Base-by-base conservation (phyloP, 139 green algal species). In the Astrephomene gubernaculifera region DNA sequence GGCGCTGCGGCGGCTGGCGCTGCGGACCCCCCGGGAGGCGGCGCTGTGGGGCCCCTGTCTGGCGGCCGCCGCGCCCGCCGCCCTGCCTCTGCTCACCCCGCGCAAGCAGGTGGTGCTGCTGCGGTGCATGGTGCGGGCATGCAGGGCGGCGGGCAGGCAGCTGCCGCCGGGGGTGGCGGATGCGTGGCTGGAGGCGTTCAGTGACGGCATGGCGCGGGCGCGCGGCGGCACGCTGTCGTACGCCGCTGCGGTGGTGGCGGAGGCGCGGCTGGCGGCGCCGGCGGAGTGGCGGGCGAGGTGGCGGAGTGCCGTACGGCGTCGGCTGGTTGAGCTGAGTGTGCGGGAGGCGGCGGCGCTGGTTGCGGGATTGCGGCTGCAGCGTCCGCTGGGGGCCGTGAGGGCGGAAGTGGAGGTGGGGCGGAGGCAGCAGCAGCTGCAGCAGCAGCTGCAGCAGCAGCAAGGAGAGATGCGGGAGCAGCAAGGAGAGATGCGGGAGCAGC, bases 41-140 rank as follows among this genome's bases (percentile, higher is more conserved):
- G 27, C 29, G 29, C 60, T 83, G 76, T 83, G 76, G 76, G 41
- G 27, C 5, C 76, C 61, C 17, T 1, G 38, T 39, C 76, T 83
- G 60, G 7, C 14, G 0, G 60, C 76, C 5, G 41, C 60, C 12
- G 76, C 60, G 29, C 60, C 76, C 2, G n/a, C 31, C 60, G 61
- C 60, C 4, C 39, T 83, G 25, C 38, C 6, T 1, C 21, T 52
- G 53, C 76, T 83, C 4, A 83, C 60, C 17, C 60, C 76, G 2
- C 76, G 76, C 29, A 83, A 73, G 76, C 76, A 83, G 76, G 76
- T 83, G 60, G 57, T 71, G 27, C 57, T 82, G 57, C 36, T 82
- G 38, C 75, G 57, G 5, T 49, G n/a, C 4, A 10, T 69, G 33
- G 29, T 35, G 21, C 21, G 53, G 14, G 39, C 41, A 6, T 72